phyloP scores from a whole-genome alignment of 768 basidiomycete genomes.

The Tubosaeta sp. region DNA sequence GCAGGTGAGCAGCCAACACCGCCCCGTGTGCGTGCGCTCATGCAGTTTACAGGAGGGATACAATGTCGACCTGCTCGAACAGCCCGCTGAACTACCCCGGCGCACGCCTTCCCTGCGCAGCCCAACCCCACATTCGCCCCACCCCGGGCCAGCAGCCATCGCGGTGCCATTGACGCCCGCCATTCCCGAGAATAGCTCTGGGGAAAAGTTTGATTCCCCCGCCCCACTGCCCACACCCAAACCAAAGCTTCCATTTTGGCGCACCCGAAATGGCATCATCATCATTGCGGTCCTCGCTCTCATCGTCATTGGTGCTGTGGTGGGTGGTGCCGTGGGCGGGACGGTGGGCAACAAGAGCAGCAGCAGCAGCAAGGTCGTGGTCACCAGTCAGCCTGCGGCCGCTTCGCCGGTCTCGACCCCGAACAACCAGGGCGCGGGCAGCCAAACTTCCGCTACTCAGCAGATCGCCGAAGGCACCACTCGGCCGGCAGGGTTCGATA shows the following conservation, averaged over 20 bases:
- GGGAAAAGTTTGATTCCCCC: conserved; percentile 9
- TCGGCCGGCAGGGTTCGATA: neutral
- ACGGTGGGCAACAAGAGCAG: conserved; percentile 33
- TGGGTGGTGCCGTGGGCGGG: conserved; percentile 60
- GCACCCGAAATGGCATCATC: conserved; percentile 42
- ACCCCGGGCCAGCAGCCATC: conserved; percentile 13
- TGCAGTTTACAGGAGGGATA: conserved; percentile 44
- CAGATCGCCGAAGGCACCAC: neutral
- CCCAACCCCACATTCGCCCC: conserved; percentile 9
- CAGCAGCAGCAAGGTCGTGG: neutral
- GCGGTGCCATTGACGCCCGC: conserved; percentile 7
- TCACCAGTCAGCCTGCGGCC: neutral
- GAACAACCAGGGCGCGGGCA: neutral
- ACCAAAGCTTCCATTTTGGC: conserved; percentile 41
- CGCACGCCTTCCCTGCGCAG: conserved; percentile 20
- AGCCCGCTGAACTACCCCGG: conserved; percentile 11
- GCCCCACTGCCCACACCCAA: neutral
- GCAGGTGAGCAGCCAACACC: conserved; percentile 35
- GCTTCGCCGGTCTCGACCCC: neutral
- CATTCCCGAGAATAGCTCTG: conserved; percentile 8
- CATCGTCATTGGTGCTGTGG: conserved; percentile 45
- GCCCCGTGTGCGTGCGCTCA: conserved; percentile 1
- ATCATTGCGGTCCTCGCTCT: conserved; percentile 35
- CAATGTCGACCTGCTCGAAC: conserved; percentile 42
- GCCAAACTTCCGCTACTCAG: neutral